phyloP scores from a whole-genome alignment of 148 eudicot species.

The Diospyros lotus region DNA sequence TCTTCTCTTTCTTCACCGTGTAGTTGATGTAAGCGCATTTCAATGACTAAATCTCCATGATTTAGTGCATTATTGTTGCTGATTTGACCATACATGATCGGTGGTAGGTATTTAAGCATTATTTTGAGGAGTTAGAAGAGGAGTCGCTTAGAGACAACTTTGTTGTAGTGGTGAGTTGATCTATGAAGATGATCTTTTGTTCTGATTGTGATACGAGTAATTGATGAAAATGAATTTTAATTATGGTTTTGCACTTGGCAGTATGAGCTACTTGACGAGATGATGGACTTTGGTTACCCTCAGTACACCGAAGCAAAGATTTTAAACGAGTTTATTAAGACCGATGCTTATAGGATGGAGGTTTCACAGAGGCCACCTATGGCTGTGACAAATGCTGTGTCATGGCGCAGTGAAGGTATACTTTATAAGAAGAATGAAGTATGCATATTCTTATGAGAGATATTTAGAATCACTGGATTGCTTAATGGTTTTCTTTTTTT shows the following conservation, averaged over 20 bases:
- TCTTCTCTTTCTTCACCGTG: slow-evolving; percentile 81
- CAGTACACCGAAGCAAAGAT: slow-evolving; percentile 94
- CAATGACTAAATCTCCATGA: slow-evolving; percentile 1
- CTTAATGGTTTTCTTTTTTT: background rate
- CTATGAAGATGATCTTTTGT: background rate
- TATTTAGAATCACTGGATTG: background rate
- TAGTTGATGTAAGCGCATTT: slow-evolving; percentile 63
- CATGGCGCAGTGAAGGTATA: slow-evolving; percentile 99
- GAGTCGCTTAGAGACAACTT: slow-evolving; percentile 96
- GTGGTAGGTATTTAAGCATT: slow-evolving; percentile 87
- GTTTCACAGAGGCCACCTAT: slow-evolving; percentile 94
- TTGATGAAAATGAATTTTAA: background rate
- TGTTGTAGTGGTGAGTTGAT: slow-evolving; percentile 87
- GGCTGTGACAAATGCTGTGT: slow-evolving; percentile 99
- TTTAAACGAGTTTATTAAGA: slow-evolving; percentile 90
- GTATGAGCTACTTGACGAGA: slow-evolving; percentile 96
- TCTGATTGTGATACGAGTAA: background rate
- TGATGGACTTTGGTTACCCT: slow-evolving; percentile 99
- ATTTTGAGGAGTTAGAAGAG: slow-evolving; percentile 89
- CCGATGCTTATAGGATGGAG: slow-evolving; percentile 97
- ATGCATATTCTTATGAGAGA: slow-evolving; percentile 11
- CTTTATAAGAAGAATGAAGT: slow-evolving; percentile 91
- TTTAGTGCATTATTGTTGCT: background rate
- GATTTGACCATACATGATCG: background rate
- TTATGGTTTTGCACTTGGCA: slow-evolving; percentile 25